Base-by-base conservation (phyloP, 768 basidiomycete species). In the Trametes cingulata region DNA sequence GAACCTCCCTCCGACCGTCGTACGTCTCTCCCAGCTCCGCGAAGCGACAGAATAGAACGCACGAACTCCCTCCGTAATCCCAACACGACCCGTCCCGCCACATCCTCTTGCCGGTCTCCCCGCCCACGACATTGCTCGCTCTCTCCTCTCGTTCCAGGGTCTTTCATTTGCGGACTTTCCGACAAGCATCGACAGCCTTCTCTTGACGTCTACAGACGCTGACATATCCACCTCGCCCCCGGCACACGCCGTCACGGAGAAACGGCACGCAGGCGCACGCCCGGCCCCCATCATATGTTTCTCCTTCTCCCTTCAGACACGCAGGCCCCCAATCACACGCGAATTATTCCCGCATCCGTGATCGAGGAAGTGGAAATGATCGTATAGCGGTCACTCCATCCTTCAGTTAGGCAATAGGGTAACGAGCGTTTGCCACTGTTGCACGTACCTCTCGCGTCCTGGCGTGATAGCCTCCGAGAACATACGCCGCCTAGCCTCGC, bases 401-500 rank as follows among this genome's bases (percentile, higher is more conserved):
- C 29, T 33, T 33, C 29, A 33, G 29, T 33, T 33, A 33, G 29
- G 29, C 29, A 33, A 33, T 10, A 33, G 29, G 29, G 29, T 5
- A 33, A 33, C 29, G 29, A 33, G 29, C 29, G 29, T 33, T 33
- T 33, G 29, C 29, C 29, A 5, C 10, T 33, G 6, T 4, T 10
- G 29, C 29, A 33, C 29, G 29, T 33, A 24, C 22, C 24, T 45
- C 43, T 6, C 22, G 42, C 19, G 25, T 20, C 24, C 27, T 35
- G 49, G 36, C 29, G 29, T 33, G 33, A 54, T 27, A 54, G 52
- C 52, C 52, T 22, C 52, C 52, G 42, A 45, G 19, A 3, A 43
- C 19, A 50, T 49, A 37, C 37, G 56, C 56, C 56, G 12, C 37
- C 47, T 57, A 48, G 47, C 15, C 46, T 24, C 3, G 56, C 56